These are phyloP conservation scores for Cymbopogon flexuosus DNA, from an alignment of 202 grass and related monocot genomes.

Conservation along the genomic window DNA sequence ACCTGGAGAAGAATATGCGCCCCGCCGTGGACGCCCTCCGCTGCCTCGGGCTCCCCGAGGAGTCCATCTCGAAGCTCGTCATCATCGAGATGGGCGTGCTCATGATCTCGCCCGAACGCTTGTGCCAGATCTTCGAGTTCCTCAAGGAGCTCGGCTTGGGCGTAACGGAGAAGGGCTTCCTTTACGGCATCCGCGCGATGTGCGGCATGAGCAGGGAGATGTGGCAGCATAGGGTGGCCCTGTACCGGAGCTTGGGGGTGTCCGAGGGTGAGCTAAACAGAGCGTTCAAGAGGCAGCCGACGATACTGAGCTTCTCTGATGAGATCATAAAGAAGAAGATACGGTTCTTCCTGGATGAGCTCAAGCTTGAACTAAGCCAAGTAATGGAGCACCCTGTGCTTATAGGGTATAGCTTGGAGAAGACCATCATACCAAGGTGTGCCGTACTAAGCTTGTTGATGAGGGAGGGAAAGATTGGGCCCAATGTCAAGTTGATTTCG, in stretches of 20 bases:
- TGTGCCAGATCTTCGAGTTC: slow-evolving; percentile 11
- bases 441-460: slow-evolving; percentile 35
- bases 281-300: slow-evolving; percentile 30
- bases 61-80: slow-evolving; percentile 26
- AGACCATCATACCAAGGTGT: slow-evolving; percentile 38
- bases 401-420: slow-evolving; percentile 35
- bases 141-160: slow-evolving; percentile 13
- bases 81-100: slow-evolving; percentile 17
- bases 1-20: slow-evolving; percentile 18
- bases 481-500: neutral
- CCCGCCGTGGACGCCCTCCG: slow-evolving; percentile 33
- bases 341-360: slow-evolving; percentile 15
- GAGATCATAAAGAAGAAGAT: slow-evolving; percentile 21
- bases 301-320: neutral
- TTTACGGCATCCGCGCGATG: neutral
- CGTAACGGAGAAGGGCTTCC: neutral
- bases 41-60: slow-evolving; percentile 6
- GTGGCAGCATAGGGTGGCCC: slow-evolving; percentile 15
- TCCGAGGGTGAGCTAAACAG: slow-evolving; percentile 1
- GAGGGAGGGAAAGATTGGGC: slow-evolving; percentile 32
- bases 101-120: neutral
- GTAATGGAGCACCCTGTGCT: neutral
- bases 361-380: slow-evolving; percentile 23
- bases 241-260: slow-evolving; percentile 33
- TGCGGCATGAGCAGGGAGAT: neutral